These are phyloP conservation scores for Herpetospermum pedunculosum DNA, from an alignment of 306 rosid species.

Conservation along the genomic window DNA sequence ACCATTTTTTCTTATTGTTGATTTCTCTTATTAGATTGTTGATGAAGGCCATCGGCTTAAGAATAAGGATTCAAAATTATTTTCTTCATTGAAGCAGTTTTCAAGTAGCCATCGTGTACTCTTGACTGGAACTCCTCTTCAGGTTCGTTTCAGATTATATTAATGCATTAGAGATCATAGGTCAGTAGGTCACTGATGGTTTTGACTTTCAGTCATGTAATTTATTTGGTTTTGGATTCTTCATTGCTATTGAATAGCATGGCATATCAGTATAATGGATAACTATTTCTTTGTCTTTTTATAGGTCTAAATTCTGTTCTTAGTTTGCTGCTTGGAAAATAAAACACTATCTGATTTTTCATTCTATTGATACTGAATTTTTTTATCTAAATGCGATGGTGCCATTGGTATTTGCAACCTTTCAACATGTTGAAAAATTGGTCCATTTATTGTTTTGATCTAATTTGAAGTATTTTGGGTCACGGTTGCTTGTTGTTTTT, in stretches of 20 bases:
- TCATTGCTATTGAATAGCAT: not conserved
- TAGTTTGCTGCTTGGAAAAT: not conserved
- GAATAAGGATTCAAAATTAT: slow-evolving; percentile 92
- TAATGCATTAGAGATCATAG: not conserved
- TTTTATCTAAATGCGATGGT: not conserved
- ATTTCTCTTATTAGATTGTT: slow-evolving; percentile 51
- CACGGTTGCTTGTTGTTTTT: not conserved
- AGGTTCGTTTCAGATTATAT: slow-evolving; percentile 44
- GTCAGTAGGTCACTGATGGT: not conserved
- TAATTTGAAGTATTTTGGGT: not conserved
- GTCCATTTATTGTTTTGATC: not conserved
- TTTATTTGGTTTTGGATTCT: not conserved
- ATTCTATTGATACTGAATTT: not conserved
- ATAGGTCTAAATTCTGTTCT: not conserved
- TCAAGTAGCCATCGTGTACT: slow-evolving; percentile 69
- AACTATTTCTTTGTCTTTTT: not conserved
- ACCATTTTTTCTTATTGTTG: slow-evolving; percentile 18
- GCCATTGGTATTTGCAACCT: not conserved
- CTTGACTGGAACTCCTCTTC: slow-evolving; percentile 99
- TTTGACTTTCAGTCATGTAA: not conserved
- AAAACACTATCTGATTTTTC: not conserved
- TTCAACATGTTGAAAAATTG: not conserved
- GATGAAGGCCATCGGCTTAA: slow-evolving; percentile 99
- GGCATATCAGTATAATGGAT: not conserved
- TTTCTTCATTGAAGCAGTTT: slow-evolving; percentile 87